These are phyloP conservation scores for Xylaria intraflava DNA, from an alignment of 495 filamentous ascomycete genomes.

Conservation along the genomic window DNA sequence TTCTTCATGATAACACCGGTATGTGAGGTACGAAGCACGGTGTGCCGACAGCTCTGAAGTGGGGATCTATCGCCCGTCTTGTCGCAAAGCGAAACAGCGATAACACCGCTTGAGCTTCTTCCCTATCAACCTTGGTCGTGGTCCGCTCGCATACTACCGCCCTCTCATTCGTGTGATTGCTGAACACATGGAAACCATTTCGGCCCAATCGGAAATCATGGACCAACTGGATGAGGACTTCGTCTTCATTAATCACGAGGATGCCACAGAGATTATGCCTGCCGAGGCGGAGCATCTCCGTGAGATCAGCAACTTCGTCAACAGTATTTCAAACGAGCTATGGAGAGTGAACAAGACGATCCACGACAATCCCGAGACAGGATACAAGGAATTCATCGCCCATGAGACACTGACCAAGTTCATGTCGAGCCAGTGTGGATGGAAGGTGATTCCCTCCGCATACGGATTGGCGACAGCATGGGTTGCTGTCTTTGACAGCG, in stretches of 20 bases:
- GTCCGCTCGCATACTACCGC: too few species aligned
- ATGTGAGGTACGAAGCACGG: too few species aligned
- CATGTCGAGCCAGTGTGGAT: slow-evolving; percentile 44
- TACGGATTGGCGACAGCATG: slow-evolving; percentile 53
- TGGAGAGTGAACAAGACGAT: slow-evolving; percentile 47
- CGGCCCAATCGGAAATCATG: slow-evolving; percentile 3
- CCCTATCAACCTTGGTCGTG: background rate
- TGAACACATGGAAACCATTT: background rate
- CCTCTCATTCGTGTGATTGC: background rate
- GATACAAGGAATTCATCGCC: slow-evolving; percentile 50
- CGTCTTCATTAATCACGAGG: slow-evolving; percentile 22
- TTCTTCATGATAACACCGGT: too few species aligned
- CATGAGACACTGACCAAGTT: slow-evolving; percentile 53
- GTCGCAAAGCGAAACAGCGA: too few species aligned
- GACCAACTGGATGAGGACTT: slow-evolving; percentile 17
- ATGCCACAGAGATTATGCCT: slow-evolving; percentile 9
- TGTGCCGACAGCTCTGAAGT: too few species aligned
- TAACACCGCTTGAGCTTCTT: background rate
- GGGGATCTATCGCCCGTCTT: slow-evolving; percentile 3
- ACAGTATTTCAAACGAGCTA: slow-evolving; percentile 29
- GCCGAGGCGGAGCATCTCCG: slow-evolving; percentile 15
- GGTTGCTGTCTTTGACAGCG: slow-evolving; percentile 46
- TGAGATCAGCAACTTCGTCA: slow-evolving; percentile 34
- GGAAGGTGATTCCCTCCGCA: slow-evolving; percentile 49
- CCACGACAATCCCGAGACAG: slow-evolving; percentile 55